phyloP scores from a whole-genome alignment of 495 filamentous ascomycete genomes.

The Aspergillus biplanus region DNA sequence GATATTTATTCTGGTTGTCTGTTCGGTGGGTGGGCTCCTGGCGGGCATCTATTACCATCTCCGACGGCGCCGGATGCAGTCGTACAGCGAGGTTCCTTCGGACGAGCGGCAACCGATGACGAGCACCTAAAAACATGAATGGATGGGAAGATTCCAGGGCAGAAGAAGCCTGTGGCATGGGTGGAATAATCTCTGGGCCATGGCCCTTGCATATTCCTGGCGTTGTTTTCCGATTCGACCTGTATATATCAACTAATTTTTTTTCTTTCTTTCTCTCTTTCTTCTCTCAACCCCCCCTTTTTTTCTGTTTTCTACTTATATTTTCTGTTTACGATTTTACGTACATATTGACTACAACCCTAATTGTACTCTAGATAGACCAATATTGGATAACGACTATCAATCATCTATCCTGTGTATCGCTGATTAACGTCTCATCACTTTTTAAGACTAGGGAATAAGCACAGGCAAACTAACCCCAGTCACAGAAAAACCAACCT shows the following conservation, averaged over 20 bases:
- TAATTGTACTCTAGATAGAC: constrained; percentile 11
- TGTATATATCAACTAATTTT: not conserved
- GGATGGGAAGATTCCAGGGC: not conserved
- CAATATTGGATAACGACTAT: not conserved
- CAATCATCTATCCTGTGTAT: not conserved
- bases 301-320: not conserved
- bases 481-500: constrained; percentile 13
- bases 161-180: not conserved
- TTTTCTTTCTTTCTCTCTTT: constrained; percentile 4
- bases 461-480: not conserved
- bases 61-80: constrained; percentile 29
- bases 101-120: constrained; percentile 37
- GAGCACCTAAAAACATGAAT: not conserved
- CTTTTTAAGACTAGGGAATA: not conserved
- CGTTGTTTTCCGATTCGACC: not conserved
- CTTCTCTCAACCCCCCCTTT: constrained; percentile 1
- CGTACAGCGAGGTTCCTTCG: constrained; percentile 40
- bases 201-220: constrained; percentile 9
- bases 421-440: no score
- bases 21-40: constrained; percentile 34
- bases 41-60: constrained; percentile 30
- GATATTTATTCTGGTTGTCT: constrained; percentile 35
- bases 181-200: not conserved
- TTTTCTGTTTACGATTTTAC: constrained; percentile 15
- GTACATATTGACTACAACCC: constrained; percentile 18